Conservation (phyloP, 2,329 filamentous ascomycete genomes). For the Aspergillus pseudonomiae region DNA sequence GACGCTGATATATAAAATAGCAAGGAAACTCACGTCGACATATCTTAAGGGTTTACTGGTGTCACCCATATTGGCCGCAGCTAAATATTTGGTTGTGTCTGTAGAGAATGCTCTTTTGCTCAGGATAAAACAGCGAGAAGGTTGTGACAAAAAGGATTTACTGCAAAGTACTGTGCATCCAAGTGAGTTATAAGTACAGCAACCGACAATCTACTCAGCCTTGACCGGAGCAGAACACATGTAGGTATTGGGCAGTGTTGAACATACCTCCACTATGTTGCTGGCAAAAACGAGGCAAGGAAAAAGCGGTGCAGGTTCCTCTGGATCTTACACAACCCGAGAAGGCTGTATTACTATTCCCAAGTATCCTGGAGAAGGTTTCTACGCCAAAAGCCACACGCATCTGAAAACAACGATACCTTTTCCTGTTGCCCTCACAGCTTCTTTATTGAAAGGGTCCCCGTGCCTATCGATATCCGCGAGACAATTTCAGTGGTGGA, state of each 20-base stretch:
- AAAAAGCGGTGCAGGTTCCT: neutral
- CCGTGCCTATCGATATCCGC: neutral
- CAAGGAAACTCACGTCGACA: slow-evolving; percentile 46
- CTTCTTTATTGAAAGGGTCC: neutral
- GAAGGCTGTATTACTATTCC: neutral
- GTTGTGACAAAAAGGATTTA: slow-evolving; percentile 7
- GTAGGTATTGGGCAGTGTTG: neutral
- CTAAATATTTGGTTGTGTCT: slow-evolving; percentile 3
- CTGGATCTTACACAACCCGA: neutral
- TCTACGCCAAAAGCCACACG: neutral
- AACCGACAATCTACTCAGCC: neutral
- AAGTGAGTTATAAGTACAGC: slow-evolving; percentile 8
- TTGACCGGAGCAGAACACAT: neutral
- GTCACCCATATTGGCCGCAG: slow-evolving; percentile 37
- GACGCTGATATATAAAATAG: neutral
- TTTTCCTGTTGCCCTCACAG: neutral
- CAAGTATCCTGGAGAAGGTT: neutral
- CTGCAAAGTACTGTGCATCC: slow-evolving; percentile 9
- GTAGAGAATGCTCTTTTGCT: slow-evolving; percentile 17
- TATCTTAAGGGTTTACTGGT: slow-evolving; percentile 44
- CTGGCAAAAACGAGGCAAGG: neutral
- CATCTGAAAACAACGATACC: neutral
- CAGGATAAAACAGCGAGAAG: slow-evolving; percentile 3
- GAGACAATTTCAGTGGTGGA: neutral
- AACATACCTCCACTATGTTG: slow-evolving; percentile 11